Conservation (phyloP, 371 early-diverging fungal genomes). For the Parasitella parasitica region DNA sequence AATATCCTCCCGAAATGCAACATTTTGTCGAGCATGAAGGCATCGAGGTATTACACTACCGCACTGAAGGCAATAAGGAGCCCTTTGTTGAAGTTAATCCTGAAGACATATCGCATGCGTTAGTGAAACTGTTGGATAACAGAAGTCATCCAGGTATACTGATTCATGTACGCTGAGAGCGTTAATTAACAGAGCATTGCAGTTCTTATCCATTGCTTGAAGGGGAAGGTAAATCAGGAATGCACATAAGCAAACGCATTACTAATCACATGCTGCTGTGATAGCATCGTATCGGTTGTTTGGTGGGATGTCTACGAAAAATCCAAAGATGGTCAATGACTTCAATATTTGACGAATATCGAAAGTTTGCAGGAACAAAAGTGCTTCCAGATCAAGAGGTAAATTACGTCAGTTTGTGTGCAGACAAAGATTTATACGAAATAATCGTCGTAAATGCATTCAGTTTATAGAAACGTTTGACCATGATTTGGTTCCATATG, state of each 20-base stretch:
- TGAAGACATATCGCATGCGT: constrained; percentile 71
- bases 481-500: constrained; percentile 53
- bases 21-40: constrained; percentile 72
- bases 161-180: neutral
- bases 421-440: neutral
- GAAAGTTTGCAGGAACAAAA: constrained; percentile 89
- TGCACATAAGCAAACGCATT: neutral
- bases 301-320: constrained; percentile 91
- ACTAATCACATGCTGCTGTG: neutral
- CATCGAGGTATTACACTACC: constrained; percentile 77
- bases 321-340: constrained; percentile 94
- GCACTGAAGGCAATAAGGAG: constrained; percentile 91
- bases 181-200: no score
- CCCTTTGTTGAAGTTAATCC: constrained; percentile 90
- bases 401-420: neutral
- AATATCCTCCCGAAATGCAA: constrained; percentile 76
- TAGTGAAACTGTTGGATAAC: constrained; percentile 75
- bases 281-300: constrained; percentile 90
- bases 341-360: constrained; percentile 94
- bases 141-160: constrained; percentile 78
- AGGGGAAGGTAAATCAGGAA: constrained; percentile 73
- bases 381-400: constrained; percentile 94
- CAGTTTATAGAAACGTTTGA: constrained; percentile 79
- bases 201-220: constrained; percentile 90
- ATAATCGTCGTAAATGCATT: neutral